Base-by-base conservation (phyloP, 371 early-diverging fungal genomes). In the Apophysomyces elegans region DNA sequence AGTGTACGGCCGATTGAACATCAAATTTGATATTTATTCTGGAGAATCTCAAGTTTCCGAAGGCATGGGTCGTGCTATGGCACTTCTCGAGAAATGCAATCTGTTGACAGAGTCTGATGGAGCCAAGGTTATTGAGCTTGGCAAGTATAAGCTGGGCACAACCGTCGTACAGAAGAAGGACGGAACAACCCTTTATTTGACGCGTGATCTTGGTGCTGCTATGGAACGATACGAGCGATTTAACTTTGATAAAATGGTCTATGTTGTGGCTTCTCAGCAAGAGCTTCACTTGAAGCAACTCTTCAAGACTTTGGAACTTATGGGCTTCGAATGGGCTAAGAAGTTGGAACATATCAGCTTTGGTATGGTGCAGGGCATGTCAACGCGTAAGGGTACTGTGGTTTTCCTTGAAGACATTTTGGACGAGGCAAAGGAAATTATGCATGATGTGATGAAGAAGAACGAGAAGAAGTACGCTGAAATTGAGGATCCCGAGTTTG, bases 361-460 rank as follows among this genome's bases (percentile, higher is more conserved):
- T 82, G 99, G 99, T 64, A 84, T 99, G 90, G 98, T 99, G 50
- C 88, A 91, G 68, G 95, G 96, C 77, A 99, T 99, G 99, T 94
- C 93, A 59, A 99, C 99, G 36, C 94, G 99, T 71, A 96, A 93
- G 79, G 99, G 99, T 61, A 96, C 91, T 12, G 99, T 94, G 16
- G 96, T 99, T 16, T 99, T 99, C 88, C 85, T 99, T 68, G 96
- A 98, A 67, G 99, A 99, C 66, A 97, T 99, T 70, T 87, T 99
- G 43, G 88, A 94, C 60, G 88, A 91, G 61, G 91, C 97, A 63
- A 88, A 94, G 74, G 93, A 95, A 32, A 90, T 89, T 35, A 98
- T 99, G 94, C 93, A 95, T 77, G 91, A 88, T 9, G 93, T 93
- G 6, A 99, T 99, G 96, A 88, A 88, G 69, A 85, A 89, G 79